phyloP scores from a whole-genome alignment of 1,284 basidiomycete genomes.

The Somion occarium region DNA sequence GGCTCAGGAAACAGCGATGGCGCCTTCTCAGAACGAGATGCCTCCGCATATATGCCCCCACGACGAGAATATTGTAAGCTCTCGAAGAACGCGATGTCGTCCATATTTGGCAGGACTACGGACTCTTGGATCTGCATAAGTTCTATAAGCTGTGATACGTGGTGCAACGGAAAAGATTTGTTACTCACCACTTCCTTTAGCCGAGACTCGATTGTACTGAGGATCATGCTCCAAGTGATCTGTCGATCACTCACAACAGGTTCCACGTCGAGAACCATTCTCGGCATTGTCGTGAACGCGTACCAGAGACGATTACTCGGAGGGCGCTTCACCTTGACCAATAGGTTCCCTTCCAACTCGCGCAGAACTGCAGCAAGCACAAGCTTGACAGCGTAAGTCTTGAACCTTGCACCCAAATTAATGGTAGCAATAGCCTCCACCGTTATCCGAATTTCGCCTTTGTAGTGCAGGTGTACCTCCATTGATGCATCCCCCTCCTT shows the following conservation, averaged over 20 bases:
- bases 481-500: conserved; percentile 89
- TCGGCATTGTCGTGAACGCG: conserved; percentile 91
- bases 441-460: conserved; percentile 85
- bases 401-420: conserved; percentile 77
- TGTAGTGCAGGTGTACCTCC: conserved; percentile 81
- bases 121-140: conserved; percentile 83
- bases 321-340: conserved; percentile 91
- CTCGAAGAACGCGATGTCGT: conserved; percentile 95
- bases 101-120: conserved; percentile 95
- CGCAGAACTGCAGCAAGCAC: conserved; percentile 85
- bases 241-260: conserved; percentile 91
- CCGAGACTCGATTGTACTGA: conserved; percentile 85
- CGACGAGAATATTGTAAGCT: conserved; percentile 62
- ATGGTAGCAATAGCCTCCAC: conserved; percentile 87
- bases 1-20: conserved; percentile 13
- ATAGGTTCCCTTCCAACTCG: conserved; percentile 86
- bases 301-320: conserved; percentile 97
- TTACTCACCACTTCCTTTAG: conserved; percentile 82
- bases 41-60: conserved; percentile 89
- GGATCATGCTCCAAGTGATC: conserved; percentile 90
- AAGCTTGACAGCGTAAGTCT: conserved; percentile 85
- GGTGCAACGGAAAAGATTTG: not conserved
- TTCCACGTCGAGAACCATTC: conserved; percentile 86
- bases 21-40: conserved; percentile 46
- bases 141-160: conserved; percentile 1